Conservation (phyloP, 176 grass and related monocot species). For the Eleusine coracana region DNA sequence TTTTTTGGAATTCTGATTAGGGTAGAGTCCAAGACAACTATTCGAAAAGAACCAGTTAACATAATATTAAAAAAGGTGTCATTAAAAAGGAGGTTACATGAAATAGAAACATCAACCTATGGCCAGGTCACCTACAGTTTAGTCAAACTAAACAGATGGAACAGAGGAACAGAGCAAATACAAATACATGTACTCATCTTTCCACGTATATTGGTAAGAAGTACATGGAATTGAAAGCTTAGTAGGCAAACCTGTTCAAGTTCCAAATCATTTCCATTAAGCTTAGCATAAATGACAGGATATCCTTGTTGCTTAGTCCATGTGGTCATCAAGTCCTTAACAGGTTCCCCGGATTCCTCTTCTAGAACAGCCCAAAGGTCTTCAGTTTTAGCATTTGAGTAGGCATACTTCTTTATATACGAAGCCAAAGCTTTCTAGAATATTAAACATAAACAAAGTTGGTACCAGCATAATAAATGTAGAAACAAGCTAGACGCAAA, state of each 20-base stretch:
- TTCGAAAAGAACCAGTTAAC: background rate
- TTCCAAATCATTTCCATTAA: conserved; percentile 64
- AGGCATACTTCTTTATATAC: conserved; percentile 86
- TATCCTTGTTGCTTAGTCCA: conserved; percentile 96
- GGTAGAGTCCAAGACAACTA: background rate
- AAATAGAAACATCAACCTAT: conserved; percentile 3
- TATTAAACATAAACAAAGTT: conserved; percentile 26
- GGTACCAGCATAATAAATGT: background rate
- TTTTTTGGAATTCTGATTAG: background rate
- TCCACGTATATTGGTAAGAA: conserved; percentile 3
- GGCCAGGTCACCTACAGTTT: background rate
- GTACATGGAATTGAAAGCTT: conserved; percentile 4
- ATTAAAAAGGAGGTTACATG: conserved; percentile 3
- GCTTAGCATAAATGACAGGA: conserved; percentile 71
- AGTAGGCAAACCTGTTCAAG: conserved; percentile 67
- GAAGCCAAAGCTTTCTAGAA: conserved; percentile 78
- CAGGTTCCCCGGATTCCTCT: conserved; percentile 79
- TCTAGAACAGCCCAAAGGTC: conserved; percentile 89
- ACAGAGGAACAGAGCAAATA: background rate
- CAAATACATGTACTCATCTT: background rate
- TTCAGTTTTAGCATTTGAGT: conserved; percentile 86
- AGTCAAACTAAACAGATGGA: conserved; percentile 22
- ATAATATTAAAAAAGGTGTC: background rate
- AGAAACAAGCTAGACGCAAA: background rate
- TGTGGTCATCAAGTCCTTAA: conserved; percentile 76